A percentile compares a stretch with the other conserved stretches of the same genome.
These are phyloP conservation scores for Aspergillus uvarum DNA, from an alignment of 2,329 filamentous ascomycete species.

Conservation along the genomic window DNA sequence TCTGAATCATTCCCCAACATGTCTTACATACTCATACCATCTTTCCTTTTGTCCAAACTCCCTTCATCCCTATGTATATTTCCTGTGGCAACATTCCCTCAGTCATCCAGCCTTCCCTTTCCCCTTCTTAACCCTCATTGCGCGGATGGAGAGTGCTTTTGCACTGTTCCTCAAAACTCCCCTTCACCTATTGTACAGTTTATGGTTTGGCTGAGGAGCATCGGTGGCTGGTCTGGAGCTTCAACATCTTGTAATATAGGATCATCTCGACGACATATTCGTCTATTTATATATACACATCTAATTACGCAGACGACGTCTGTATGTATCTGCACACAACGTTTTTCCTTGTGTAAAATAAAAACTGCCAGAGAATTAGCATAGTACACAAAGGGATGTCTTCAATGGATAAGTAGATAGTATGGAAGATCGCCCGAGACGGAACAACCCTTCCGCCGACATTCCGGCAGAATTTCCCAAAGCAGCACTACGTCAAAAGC, in stretches of 20 bases:
- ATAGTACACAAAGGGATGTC: no score
- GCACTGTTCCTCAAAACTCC: conserved; percentile 7
- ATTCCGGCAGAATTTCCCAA: conserved; percentile 33
- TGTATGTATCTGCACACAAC: neutral
- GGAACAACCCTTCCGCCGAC: conserved; percentile 31
- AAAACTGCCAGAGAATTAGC: no score
- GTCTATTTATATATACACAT: conserved; percentile 24
- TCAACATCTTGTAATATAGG: conserved; percentile 38
- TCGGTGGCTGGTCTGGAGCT: conserved; percentile 21
- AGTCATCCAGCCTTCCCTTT: conserved; percentile 14
- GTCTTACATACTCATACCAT: conserved; percentile 15
- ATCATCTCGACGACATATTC: conserved; percentile 16
- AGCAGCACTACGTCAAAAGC: conserved; percentile 12
- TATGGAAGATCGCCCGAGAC: neutral
- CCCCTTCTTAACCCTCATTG: conserved; percentile 19
- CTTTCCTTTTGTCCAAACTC: conserved; percentile 24
- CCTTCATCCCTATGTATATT: conserved; percentile 20
- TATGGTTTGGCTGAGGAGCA: conserved; percentile 24
- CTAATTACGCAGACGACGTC: conserved; percentile 10
- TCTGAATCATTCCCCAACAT: conserved; percentile 9
- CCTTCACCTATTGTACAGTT: conserved; percentile 19
- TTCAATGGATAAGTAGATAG: no score
- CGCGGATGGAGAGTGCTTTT: conserved; percentile 11
- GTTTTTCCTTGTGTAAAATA: neutral
- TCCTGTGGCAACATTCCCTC: conserved; percentile 5